Evolutionary conservation across 495 filamentous ascomycete species (phyloP).

Genomic region (Aspergillus conjunctus): DNA sequence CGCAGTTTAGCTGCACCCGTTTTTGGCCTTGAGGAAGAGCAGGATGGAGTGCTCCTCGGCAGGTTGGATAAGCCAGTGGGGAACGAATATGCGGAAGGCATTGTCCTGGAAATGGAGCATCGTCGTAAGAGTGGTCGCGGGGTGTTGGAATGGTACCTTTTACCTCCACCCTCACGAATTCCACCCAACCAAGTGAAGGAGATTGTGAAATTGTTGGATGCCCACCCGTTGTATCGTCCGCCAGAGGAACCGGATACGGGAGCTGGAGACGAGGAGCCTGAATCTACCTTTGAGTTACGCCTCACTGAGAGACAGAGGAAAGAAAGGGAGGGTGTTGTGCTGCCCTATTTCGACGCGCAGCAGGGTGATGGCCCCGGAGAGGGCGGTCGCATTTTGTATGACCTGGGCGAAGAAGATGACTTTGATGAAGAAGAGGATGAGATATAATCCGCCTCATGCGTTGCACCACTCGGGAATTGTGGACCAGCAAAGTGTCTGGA

Average conservation of each 20-base stretch:
- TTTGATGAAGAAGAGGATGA: constrained; percentile 99
- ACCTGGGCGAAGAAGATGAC: constrained; percentile 95
- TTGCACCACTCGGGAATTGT: not conserved
- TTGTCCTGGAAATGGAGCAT: constrained; percentile 86
- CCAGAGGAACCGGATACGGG: constrained; percentile 38
- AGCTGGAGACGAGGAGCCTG: constrained; percentile 52
- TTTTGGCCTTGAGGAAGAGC: constrained; percentile 74
- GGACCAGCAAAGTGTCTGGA: not conserved
- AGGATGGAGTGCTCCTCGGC: constrained; percentile 73
- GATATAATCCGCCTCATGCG: constrained; percentile 56
- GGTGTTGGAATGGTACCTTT: constrained; percentile 74
- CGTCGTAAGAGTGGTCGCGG: constrained; percentile 77
- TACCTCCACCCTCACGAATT: constrained; percentile 51
- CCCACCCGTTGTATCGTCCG: constrained; percentile 69
- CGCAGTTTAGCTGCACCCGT: constrained; percentile 68
- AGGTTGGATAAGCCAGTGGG: constrained; percentile 46
- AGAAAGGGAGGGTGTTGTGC: constrained; percentile 82
- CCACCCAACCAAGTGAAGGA: constrained; percentile 42
- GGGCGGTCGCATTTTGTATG: constrained; percentile 88
- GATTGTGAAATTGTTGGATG: constrained; percentile 70
- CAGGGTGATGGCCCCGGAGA: constrained; percentile 74
- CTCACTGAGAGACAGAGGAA: constrained; percentile 86
- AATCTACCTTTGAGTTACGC: constrained; percentile 78
- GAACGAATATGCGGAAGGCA: constrained; percentile 50
- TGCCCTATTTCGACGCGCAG: constrained; percentile 97